phyloP scores from a whole-genome alignment of 257 asterid genomes.

The Rubia yunnanensis region DNA sequence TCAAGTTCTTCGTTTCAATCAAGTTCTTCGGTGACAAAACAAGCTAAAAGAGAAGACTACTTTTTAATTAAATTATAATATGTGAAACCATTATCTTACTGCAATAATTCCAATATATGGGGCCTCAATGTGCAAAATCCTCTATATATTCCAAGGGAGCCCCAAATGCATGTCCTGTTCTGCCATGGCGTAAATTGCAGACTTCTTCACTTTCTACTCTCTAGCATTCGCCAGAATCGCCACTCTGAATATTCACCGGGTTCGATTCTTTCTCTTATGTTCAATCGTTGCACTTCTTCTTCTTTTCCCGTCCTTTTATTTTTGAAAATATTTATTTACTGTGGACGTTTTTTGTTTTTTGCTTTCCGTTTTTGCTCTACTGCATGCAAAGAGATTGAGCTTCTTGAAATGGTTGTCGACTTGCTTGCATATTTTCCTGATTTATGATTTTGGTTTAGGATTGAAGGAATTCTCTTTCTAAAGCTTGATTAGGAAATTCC shows the following conservation, averaged over 20 bases:
- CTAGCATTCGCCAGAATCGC: no score
- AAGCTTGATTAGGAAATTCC: background rate
- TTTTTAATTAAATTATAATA: no score
- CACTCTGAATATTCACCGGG: background rate
- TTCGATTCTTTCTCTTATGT: background rate
- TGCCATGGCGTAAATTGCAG: background rate
- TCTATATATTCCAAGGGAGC: background rate
- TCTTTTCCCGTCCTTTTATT: background rate
- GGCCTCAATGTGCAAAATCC: background rate
- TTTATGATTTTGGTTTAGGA: background rate
- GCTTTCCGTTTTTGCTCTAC: background rate
- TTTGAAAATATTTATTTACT: no score
- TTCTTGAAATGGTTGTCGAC: background rate
- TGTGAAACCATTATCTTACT: no score
- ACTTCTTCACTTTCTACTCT: background rate
- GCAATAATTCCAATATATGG: background rate
- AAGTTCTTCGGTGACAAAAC: background rate
- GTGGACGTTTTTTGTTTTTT: background rate
- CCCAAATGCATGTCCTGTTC: slow-evolving; percentile 2
- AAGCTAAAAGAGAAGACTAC: background rate
- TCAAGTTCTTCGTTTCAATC: background rate
- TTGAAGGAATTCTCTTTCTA: background rate
- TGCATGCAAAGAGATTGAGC: background rate
- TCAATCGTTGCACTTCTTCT: no score
- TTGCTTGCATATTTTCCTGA: background rate